phyloP scores from a whole-genome alignment of 2,329 filamentous ascomycete species.

The Dothistroma septosporum region DNA sequence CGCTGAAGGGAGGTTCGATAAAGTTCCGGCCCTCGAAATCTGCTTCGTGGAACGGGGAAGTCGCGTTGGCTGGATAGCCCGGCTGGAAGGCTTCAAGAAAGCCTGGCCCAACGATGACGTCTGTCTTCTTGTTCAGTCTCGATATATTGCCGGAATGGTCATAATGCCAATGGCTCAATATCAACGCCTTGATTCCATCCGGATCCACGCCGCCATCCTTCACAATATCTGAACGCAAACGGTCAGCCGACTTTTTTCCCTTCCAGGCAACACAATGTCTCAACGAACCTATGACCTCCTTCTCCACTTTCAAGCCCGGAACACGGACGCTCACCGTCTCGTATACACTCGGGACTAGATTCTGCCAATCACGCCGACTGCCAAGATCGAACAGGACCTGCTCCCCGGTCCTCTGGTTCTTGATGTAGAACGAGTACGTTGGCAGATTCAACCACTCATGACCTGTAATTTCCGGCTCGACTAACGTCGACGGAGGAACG shows the following conservation, averaged over 20 bases:
- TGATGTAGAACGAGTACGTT: slow-evolving; percentile 19
- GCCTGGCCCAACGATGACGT: slow-evolving; percentile 52
- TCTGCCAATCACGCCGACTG: slow-evolving; percentile 41
- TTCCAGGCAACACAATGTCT: neutral
- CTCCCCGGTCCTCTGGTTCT: slow-evolving; percentile 21
- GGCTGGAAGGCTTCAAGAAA: slow-evolving; percentile 47
- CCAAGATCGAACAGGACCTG: slow-evolving; percentile 43
- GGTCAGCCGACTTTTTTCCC: neutral
- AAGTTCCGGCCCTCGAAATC: slow-evolving; percentile 21
- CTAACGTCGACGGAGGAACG: slow-evolving; percentile 55
- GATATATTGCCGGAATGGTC: slow-evolving; percentile 53
- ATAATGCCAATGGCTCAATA: slow-evolving; percentile 43
- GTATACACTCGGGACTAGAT: slow-evolving; percentile 29
- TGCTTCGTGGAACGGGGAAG: slow-evolving; percentile 82
- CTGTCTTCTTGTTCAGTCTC: slow-evolving; percentile 44
- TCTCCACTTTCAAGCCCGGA: slow-evolving; percentile 24
- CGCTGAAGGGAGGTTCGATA: slow-evolving; percentile 19
- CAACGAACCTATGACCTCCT: slow-evolving; percentile 23
- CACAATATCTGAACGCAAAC: slow-evolving; percentile 31
- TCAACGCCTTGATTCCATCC: slow-evolving; percentile 36
- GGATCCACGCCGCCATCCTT: slow-evolving; percentile 33
- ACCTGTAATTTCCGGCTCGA: slow-evolving; percentile 62
- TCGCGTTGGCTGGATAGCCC: slow-evolving; percentile 48
- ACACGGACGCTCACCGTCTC: slow-evolving; percentile 16
- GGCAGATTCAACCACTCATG: slow-evolving; percentile 21